phyloP scores from a whole-genome alignment of 2,329 filamentous ascomycete species.

The Aspergillus jensenii region DNA sequence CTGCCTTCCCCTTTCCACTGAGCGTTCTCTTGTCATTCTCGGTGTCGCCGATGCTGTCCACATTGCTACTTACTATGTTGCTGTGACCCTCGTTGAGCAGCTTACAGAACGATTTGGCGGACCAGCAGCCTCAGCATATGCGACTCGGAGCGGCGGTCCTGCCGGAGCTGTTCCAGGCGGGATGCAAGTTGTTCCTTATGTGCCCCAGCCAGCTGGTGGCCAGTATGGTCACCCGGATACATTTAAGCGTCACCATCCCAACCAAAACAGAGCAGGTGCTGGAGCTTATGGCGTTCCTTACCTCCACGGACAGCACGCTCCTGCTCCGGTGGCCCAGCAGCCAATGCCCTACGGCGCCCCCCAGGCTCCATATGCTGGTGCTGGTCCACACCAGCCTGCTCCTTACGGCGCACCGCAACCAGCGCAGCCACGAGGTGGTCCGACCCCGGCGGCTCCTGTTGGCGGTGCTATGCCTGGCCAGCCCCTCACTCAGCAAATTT shows the following conservation, averaged over 20 bases:
- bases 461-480: constrained; percentile 73
- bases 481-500: constrained; percentile 95
- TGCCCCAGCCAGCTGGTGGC: constrained; percentile 86
- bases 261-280: constrained; percentile 72
- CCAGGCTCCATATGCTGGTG: constrained; percentile 72
- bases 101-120: constrained; percentile 95
- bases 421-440: constrained; percentile 63
- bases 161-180: constrained; percentile 92
- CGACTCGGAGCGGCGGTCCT: constrained; percentile 88
- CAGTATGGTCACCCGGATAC: constrained; percentile 90
- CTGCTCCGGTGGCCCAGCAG: constrained; percentile 57
- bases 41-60: constrained; percentile 97
- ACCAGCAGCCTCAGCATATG: constrained; percentile 94
- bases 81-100: constrained; percentile 96
- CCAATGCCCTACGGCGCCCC: constrained; percentile 80
- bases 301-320: constrained; percentile 65
- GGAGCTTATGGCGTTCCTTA: constrained; percentile 70
- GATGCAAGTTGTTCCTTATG: constrained; percentile 99
- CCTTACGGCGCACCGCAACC: constrained; percentile 65
- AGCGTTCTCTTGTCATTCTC: constrained; percentile 96
- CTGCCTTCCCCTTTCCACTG: constrained; percentile 89
- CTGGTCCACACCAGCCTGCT: constrained; percentile 74
- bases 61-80: constrained; percentile 98
- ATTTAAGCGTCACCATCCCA: constrained; percentile 71
- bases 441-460: constrained; percentile 66